phyloP scores from a whole-genome alignment of 164 flowering plant species.

The Chimonanthus praecox region DNA sequence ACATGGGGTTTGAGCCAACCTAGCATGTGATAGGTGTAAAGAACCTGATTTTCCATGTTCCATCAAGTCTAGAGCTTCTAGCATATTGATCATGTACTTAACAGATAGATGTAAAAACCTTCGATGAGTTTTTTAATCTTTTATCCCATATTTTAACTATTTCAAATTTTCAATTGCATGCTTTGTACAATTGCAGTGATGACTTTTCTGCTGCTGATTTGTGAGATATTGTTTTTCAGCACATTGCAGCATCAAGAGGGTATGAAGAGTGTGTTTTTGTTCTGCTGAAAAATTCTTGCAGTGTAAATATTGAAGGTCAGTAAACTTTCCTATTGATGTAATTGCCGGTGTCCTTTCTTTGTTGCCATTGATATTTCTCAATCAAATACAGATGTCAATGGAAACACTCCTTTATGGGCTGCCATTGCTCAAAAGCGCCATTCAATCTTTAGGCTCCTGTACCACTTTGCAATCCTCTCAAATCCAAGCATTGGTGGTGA shows the following conservation, averaged over 20 bases:
- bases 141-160: too few species aligned
- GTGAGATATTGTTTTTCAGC: slow-evolving; percentile 33
- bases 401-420: slow-evolving; percentile 79
- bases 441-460: slow-evolving; percentile 56
- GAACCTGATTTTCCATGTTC: too few species aligned
- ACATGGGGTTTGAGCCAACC: too few species aligned
- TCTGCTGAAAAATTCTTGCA: slow-evolving; percentile 65
- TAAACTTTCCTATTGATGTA: neutral
- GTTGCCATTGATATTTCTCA: neutral
- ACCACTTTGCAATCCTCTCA: slow-evolving; percentile 48
- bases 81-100: too few species aligned
- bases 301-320: slow-evolving; percentile 55
- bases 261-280: slow-evolving; percentile 75
- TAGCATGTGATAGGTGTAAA: too few species aligned
- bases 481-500: slow-evolving; percentile 61
- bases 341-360: neutral
- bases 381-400: slow-evolving; percentile 51
- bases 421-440: slow-evolving; percentile 63
- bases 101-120: too few species aligned
- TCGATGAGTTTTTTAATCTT: too few species aligned
- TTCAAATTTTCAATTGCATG: too few species aligned
- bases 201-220: neutral
- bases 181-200: neutral
- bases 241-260: slow-evolving; percentile 78
- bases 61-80: too few species aligned